Conservation (phyloP, 2,329 filamentous ascomycete species). For the Ascochyta clinopodiicola region DNA sequence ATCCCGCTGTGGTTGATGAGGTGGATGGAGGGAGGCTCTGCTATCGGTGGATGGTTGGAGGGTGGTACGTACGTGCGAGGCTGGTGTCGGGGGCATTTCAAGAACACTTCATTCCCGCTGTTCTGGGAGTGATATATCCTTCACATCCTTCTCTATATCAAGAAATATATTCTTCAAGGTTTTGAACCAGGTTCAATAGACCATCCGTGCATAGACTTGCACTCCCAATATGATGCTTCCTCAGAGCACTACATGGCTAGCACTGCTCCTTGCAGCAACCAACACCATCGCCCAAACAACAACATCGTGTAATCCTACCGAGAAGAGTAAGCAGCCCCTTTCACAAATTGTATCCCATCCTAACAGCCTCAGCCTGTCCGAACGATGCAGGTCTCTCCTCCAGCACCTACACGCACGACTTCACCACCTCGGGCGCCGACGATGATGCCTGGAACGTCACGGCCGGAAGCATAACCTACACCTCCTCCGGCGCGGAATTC, state of each 20-base stretch:
- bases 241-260: conserved; percentile 1
- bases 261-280: conserved; percentile 7
- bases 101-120: background rate
- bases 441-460: conserved; percentile 35
- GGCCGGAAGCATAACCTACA: conserved; percentile 49
- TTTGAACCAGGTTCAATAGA: too few relatives aligned
- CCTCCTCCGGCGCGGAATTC: conserved; percentile 54
- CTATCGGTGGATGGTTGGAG: background rate
- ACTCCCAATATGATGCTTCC: background rate
- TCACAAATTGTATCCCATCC: background rate
- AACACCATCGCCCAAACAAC: conserved; percentile 48
- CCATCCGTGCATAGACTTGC: background rate
- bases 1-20: background rate
- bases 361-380: conserved; percentile 40
- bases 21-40: too few relatives aligned
- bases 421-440: conserved; percentile 36
- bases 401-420: conserved; percentile 50
- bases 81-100: background rate
- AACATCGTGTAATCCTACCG: conserved; percentile 49
- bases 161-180: background rate
- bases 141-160: background rate
- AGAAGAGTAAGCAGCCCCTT: conserved; percentile 28
- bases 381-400: conserved; percentile 46
- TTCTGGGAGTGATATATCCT: background rate
- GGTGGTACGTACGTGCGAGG: background rate